phyloP scores from a whole-genome alignment of 768 basidiomycete species.

The Xerocomus brunneocitrinus region DNA sequence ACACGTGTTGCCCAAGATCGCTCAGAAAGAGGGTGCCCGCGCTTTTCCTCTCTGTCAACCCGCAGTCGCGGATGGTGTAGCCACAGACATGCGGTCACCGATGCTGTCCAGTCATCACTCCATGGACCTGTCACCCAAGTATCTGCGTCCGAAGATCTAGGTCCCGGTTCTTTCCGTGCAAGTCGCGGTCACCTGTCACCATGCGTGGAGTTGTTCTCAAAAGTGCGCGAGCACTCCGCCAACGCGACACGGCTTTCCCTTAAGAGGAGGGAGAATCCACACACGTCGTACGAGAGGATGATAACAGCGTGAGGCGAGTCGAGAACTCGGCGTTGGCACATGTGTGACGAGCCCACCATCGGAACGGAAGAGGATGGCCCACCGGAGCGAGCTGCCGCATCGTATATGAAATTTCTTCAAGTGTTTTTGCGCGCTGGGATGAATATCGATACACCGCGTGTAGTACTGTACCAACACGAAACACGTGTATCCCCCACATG shows the following conservation, averaged over 20 bases:
- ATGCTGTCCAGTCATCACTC: neutral
- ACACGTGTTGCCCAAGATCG: conserved; percentile 22
- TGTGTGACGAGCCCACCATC: neutral
- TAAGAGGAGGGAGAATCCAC: neutral
- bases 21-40: conserved; percentile 15
- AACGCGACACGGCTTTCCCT: neutral
- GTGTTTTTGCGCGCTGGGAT: neutral
- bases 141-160: conserved; percentile 2
- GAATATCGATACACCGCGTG: neutral
- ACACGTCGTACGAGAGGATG: neutral
- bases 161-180: conserved; percentile 15
- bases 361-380: neutral
- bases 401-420: neutral
- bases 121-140: neutral
- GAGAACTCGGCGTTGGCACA: neutral
- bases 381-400: neutral
- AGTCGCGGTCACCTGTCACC: neutral
- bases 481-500: conserved; percentile 7
- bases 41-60: conserved; percentile 1
- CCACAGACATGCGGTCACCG: neutral
- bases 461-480: neutral
- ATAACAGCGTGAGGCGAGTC: neutral
- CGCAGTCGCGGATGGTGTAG: conserved; percentile 7
- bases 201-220: neutral
- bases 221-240: neutral